Percentiles rank a stretch among this genome's conserved stretches.
Conservation (phyloP, 1,284 basidiomycete species). For the Gymnopus androsaceus region DNA sequence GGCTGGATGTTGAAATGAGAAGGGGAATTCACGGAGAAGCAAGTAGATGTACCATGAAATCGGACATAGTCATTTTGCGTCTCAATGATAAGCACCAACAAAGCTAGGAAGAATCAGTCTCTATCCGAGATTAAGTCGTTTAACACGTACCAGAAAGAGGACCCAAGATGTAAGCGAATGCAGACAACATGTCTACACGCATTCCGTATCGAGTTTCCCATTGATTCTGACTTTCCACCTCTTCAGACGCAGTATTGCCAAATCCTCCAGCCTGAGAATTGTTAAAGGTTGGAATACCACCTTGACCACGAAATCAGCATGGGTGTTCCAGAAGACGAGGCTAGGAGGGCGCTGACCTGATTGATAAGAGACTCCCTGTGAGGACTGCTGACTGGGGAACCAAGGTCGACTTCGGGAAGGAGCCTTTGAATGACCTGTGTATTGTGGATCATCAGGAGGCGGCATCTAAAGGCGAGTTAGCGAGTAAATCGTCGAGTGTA, state of each 20-base stretch:
- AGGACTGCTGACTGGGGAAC: constrained; percentile 50
- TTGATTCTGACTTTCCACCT: constrained; percentile 54
- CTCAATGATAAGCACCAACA: constrained; percentile 71
- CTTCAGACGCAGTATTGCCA: constrained; percentile 34
- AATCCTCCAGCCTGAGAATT: constrained; percentile 45
- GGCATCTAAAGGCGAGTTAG: constrained; percentile 43
- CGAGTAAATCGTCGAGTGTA: constrained; percentile 6
- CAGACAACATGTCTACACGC: constrained; percentile 72
- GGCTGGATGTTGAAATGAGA: constrained; percentile 41
- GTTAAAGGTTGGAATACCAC: constrained; percentile 61
- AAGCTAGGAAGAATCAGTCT: constrained; percentile 43
- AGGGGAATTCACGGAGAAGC: constrained; percentile 8
- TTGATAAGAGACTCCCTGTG: constrained; percentile 59
- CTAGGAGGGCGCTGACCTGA: too few species aligned
- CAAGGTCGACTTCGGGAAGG: constrained; percentile 43
- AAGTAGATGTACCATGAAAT: constrained; percentile 64
- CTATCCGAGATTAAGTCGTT: neutral
- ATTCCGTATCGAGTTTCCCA: constrained; percentile 75
- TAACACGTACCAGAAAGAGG: constrained; percentile 69
- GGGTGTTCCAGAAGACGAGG: too few species aligned
- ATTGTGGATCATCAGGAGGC: constrained; percentile 58
- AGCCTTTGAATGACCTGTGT: constrained; percentile 26
- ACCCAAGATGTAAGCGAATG: constrained; percentile 69
- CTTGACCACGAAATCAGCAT: too few species aligned
- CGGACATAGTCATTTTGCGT: constrained; percentile 81